Base-by-base conservation (phyloP, 768 basidiomycete species). In the Kwoniella dendrophila region DNA sequence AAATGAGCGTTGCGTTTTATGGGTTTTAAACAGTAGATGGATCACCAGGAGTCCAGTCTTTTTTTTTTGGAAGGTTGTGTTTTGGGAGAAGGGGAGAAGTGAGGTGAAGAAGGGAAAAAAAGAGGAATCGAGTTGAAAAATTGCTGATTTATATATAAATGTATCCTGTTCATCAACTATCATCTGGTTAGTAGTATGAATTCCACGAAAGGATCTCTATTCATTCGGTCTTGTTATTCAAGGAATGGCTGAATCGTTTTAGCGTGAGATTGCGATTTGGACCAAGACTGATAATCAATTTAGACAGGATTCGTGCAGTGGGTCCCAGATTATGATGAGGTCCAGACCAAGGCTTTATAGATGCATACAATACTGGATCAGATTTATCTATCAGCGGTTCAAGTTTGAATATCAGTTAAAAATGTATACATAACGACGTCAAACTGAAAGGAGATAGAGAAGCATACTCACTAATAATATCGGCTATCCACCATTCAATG, bases 1-100 rank as follows among this genome's bases (percentile, higher is more conserved):
- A 33, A 41, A 44, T 40, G 47, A 32, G 48, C 30, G 49, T 58
- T 20, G 34, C 44, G 56, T 49, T 11, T 48, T 48, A 6, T 43
- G 30, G 56, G 45, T 20, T 22, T n/a, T 49, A 22, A 24, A 45
- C 40, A 41, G 45, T 45, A 45, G 38, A 43, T 47, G 60, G 60
- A 62, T 62, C 60, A 62, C 60, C 60, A 62, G 60, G 60, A 62
- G 52, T 62, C 60, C 60, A 62, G 60, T 56, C 45, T 62, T 62
- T 55, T n/a, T n/a, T n/a, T 50, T 38, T 44, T 4, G n/a, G 59
- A 26, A 6, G 44, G 24, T 34, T 7, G 56, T 27, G 22, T 40
- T 1, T 8, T 11, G 29, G 43, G 16, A 29, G 44, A 32, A 26
- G 43, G 33, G 14, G 29, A 32, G 11, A 22, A 0, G 51, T 62